Evolutionary conservation across 2,329 filamentous ascomycete genomes (phyloP), one percentile per base, ranked within the genome.

Genomic region (Penicillium sp.): DNA sequence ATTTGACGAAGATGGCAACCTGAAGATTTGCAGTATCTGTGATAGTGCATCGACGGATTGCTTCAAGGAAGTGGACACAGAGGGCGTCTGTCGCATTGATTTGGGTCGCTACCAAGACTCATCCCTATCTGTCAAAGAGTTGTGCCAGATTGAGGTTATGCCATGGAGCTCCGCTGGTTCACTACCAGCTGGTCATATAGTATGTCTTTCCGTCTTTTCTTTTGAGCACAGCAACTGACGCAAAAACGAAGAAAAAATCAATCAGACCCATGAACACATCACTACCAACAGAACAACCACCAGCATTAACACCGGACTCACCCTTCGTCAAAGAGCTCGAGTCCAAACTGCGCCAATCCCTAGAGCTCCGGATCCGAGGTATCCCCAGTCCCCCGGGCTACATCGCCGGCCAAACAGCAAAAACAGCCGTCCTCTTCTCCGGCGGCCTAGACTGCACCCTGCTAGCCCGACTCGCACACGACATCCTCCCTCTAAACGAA

Each of bases 381-480:
- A 80, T 95, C 5, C 87, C 87, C 0, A 63, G 75, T 38, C 82
- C 81, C 1, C 80, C 78, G 10, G 59, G 53, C 35, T 67, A 41
- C 53, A 60, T 55, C 18, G 52, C 55, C 47, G 50, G 54, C 29
- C 31, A 56, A 19, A 58, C 55, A 43, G 62, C 71, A 37, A 72
- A 72, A 58, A 69, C 95, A 12, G 90, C 89, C 0, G 77, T 99
- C 1, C 75, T 99, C 0, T 99, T 97, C 68, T 99, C 93, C 0
- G 93, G 93, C 2, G 93, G 93, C 0, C 79, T 99, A 6, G 93
- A 99, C 68, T 97, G 93, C 65, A 92, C 91, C 0, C 77, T 96
- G 0, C 76, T 99, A 41, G 92, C 92, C 18, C 82, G 90, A 36
- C 72, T 97, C 19, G 77, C 81, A 10, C 88, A 95, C 64, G 86